Evolutionary conservation across 2,329 filamentous ascomycete genomes (phyloP).

Genomic region (Paecilomyces fulvus): DNA sequence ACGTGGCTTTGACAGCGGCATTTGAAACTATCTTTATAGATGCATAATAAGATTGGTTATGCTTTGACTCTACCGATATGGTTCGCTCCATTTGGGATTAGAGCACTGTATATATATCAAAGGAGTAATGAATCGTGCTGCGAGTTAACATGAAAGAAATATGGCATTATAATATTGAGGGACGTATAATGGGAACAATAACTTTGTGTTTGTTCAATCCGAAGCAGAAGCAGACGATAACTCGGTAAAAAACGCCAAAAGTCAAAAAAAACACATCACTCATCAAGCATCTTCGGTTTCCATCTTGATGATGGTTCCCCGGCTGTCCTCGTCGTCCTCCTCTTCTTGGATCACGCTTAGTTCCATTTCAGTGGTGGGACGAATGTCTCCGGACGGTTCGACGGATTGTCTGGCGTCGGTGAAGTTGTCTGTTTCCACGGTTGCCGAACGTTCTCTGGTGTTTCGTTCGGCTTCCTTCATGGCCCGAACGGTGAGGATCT

Average conservation of each 20-base stretch:
- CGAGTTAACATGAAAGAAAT: background rate
- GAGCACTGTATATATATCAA: too few species aligned
- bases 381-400: slow-evolving; percentile 12
- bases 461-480: slow-evolving; percentile 19
- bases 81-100: too few species aligned
- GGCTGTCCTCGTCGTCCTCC: slow-evolving; percentile 22
- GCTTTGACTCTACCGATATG: background rate
- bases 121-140: background rate
- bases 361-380: slow-evolving; percentile 19
- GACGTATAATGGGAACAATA: background rate
- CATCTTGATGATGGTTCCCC: slow-evolving; percentile 23
- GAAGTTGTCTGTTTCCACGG: slow-evolving; percentile 19
- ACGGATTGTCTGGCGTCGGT: slow-evolving; percentile 22
- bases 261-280: slow-evolving; percentile 4
- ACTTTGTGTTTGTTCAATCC: background rate
- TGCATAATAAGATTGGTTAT: background rate
- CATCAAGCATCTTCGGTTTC: slow-evolving; percentile 21
- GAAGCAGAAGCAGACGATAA: background rate
- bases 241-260: background rate
- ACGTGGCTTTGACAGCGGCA: background rate
- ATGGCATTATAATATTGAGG: background rate
- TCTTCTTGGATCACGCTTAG: slow-evolving; percentile 29
- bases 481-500: slow-evolving; percentile 36
- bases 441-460: slow-evolving; percentile 22
- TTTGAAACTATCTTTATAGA: background rate